Conservation (phyloP, 2,329 filamentous ascomycete genomes). For the Keithomyces neogunnii region DNA sequence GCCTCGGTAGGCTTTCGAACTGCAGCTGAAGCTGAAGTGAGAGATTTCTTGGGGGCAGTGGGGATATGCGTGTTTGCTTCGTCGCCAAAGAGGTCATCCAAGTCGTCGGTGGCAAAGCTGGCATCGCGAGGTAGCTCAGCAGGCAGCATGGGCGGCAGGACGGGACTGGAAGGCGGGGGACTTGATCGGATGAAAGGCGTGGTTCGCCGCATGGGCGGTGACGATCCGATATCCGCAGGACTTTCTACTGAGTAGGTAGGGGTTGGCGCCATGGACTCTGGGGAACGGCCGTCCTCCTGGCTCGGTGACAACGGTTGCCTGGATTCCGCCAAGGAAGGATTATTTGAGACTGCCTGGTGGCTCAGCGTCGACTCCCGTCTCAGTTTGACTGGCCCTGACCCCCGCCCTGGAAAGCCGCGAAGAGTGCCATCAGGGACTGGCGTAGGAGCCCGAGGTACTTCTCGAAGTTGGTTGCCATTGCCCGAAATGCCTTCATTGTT, state of each 20-base stretch:
- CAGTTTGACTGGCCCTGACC: slow-evolving; percentile 26
- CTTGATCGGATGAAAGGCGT: slow-evolving; percentile 47
- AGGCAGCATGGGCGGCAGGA: slow-evolving; percentile 54
- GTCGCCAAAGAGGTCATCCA: slow-evolving; percentile 62
- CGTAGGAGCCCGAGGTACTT: slow-evolving; percentile 68
- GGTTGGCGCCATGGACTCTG: slow-evolving; percentile 44
- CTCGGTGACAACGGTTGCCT: slow-evolving; percentile 32
- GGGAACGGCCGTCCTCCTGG: slow-evolving; percentile 44
- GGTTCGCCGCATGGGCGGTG: slow-evolving; percentile 69
- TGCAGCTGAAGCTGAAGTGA: slow-evolving; percentile 12
- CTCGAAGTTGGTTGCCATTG: slow-evolving; percentile 50
- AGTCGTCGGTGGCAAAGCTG: slow-evolving; percentile 75
- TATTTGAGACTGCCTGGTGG: slow-evolving; percentile 39
- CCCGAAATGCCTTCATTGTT: slow-evolving; percentile 30
- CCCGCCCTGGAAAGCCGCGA: slow-evolving; percentile 19
- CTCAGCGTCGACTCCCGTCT: slow-evolving; percentile 54
- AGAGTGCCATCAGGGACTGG: slow-evolving; percentile 52
- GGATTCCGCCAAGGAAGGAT: slow-evolving; percentile 34
- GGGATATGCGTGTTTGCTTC: slow-evolving; percentile 37
- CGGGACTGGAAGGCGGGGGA: slow-evolving; percentile 72
- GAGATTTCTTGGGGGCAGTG: slow-evolving; percentile 17
- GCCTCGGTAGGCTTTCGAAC: slow-evolving; percentile 18
- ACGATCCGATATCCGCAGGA: slow-evolving; percentile 78
- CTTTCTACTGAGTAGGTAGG: slow-evolving; percentile 54
- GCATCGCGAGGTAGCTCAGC: slow-evolving; percentile 61